phyloP scores from a whole-genome alignment of 148 eudicot genomes.

The Nyssa sinensis region DNA sequence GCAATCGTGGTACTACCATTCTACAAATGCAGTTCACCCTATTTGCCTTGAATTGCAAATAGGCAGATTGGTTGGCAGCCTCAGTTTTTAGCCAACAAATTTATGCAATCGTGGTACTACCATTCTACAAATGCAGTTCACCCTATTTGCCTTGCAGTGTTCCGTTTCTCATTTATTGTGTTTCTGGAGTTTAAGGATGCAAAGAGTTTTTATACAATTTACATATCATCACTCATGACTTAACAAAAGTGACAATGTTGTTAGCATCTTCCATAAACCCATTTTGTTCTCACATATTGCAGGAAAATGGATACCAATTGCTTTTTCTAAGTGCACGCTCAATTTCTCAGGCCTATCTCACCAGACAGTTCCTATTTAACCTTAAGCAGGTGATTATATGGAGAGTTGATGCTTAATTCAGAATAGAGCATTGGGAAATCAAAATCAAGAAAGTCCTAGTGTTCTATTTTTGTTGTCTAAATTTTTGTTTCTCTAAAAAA shows the following conservation, averaged over 20 bases:
- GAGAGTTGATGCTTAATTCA: background rate
- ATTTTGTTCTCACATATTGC: conserved; percentile 29
- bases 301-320: conserved; percentile 96
- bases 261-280: background rate
- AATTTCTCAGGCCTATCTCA: conserved; percentile 81
- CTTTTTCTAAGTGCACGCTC: conserved; percentile 97
- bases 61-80: too few relatives aligned
- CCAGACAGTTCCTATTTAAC: conserved; percentile 83
- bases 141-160: background rate
- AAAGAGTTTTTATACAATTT: background rate
- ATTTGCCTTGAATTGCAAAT: background rate
- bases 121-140: background rate
- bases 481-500: conserved; percentile 8
- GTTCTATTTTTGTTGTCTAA: background rate
- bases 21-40: background rate
- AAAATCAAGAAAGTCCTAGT: background rate
- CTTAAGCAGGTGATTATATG: conserved; percentile 73
- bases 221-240: background rate
- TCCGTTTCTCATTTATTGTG: background rate
- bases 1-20: background rate
- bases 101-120: background rate
- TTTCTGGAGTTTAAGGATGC: conserved; percentile 1
- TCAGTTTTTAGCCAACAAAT: background rate
- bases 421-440: background rate
- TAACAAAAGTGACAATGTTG: background rate